Percentiles rank a stretch among this genome's conserved stretches.
phyloP scores from a whole-genome alignment of 2,329 filamentous ascomycete genomes.

The Coniosporium tulheliwenetii region DNA sequence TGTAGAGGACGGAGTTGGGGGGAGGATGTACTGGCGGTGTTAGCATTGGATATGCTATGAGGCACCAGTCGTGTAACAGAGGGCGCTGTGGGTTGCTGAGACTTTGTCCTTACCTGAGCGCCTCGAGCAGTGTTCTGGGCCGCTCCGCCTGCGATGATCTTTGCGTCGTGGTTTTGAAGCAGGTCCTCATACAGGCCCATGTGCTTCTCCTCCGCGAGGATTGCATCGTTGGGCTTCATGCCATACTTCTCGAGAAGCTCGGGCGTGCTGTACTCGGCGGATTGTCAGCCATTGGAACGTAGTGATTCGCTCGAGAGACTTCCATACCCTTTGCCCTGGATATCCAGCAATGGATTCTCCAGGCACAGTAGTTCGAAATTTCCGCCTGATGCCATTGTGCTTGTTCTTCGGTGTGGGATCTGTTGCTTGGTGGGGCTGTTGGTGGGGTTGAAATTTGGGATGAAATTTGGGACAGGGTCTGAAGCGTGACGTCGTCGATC shows the following conservation, averaged over 20 bases:
- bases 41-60: background rate
- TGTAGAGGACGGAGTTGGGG: slow-evolving; percentile 81
- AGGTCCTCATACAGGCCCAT: slow-evolving; percentile 83
- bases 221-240: slow-evolving; percentile 92
- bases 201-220: slow-evolving; percentile 89
- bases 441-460: background rate
- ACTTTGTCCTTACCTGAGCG: slow-evolving; percentile 44
- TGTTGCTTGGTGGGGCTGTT: background rate
- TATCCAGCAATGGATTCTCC: slow-evolving; percentile 97
- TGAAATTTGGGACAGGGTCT: background rate
- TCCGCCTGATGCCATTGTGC: slow-evolving; percentile 55
- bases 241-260: slow-evolving; percentile 84
- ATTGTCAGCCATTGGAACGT: slow-evolving; percentile 4
- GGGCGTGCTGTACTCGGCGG: slow-evolving; percentile 23
- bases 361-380: slow-evolving; percentile 83
- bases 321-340: slow-evolving; percentile 58
- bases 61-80: background rate
- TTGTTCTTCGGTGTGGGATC: background rate
- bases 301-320: slow-evolving; percentile 1
- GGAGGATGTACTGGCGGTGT: slow-evolving; percentile 60
- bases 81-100: background rate
- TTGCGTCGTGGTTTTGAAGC: slow-evolving; percentile 79
- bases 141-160: slow-evolving; percentile 88
- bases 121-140: slow-evolving; percentile 96
- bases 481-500: too few relatives aligned